Percentiles rank a stretch among this genome's conserved stretches.
phyloP scores from a whole-genome alignment of 805 yeast genomes.

The Zygosaccharomyces bisporus region DNA sequence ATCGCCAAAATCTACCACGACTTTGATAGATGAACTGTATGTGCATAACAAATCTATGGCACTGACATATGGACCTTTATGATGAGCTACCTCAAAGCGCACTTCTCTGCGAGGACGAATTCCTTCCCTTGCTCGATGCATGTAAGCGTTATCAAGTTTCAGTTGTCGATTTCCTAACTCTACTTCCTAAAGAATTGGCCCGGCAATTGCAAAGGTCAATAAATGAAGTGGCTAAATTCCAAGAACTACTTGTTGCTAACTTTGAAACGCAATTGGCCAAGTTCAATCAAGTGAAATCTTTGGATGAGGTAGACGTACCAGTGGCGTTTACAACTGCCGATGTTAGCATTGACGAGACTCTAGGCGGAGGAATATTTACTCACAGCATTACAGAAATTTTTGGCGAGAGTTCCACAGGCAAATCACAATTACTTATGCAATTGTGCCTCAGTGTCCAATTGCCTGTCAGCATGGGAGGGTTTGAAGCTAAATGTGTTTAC shows the following conservation, averaged over 20 bases:
- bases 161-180: conserved; percentile 41
- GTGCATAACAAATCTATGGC: neutral
- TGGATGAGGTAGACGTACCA: conserved; percentile 9
- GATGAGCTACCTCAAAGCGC: conserved; percentile 39
- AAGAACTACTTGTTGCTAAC: conserved; percentile 19
- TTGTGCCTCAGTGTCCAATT: conserved; percentile 57
- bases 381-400: conserved; percentile 66
- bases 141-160: conserved; percentile 35
- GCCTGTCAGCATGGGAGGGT: conserved; percentile 45
- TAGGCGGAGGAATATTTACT: conserved; percentile 55
- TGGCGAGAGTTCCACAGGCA: conserved; percentile 85
- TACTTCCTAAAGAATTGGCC: conserved; percentile 37
- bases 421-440: conserved; percentile 74
- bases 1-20: too few species aligned
- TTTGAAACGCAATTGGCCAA: conserved; percentile 13
- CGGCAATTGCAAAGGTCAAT: conserved; percentile 35
- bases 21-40: too few species aligned
- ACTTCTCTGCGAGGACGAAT: conserved; percentile 36
- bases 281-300: conserved; percentile 5
- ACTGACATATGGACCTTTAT: conserved; percentile 40
- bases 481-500: conserved; percentile 53
- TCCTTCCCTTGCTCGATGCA: conserved; percentile 29
- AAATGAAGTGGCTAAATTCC: conserved; percentile 33
- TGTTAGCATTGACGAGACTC: conserved; percentile 42
- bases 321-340: conserved; percentile 51